Evolutionary conservation across 2,329 filamentous ascomycete genomes (phyloP).

Genomic region (Fonsecaea pugnacius): DNA sequence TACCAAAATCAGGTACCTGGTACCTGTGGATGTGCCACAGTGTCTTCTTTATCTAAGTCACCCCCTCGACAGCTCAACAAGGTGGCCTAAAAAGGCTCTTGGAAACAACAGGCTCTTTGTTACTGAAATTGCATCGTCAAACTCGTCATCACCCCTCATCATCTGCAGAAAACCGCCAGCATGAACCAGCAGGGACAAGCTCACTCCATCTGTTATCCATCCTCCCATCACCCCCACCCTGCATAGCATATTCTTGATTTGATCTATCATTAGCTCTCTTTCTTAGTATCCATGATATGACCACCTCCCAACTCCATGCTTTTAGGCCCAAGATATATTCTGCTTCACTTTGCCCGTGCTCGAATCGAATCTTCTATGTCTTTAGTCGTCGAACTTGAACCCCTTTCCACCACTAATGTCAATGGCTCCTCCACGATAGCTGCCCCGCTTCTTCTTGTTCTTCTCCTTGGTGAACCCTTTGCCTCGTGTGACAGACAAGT

Average conservation of each 20-base stretch:
- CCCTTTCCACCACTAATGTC: constrained; percentile 81
- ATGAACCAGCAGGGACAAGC: neutral
- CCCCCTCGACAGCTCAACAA: neutral
- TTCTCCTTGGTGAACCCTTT: constrained; percentile 99
- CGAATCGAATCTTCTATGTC: neutral
- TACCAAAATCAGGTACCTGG: neutral
- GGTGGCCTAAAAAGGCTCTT: too few relatives aligned
- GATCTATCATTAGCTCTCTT: neutral
- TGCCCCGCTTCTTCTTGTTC: constrained; percentile 95
- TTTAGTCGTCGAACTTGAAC: constrained; percentile 91
- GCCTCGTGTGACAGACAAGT: constrained; percentile 86
- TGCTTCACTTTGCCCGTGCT: neutral
- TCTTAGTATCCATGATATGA: neutral
- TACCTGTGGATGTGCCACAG: neutral
- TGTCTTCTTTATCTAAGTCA: neutral
- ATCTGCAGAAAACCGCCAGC: neutral
- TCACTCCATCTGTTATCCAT: neutral
- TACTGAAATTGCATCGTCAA: too few relatives aligned
- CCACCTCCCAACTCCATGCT: constrained; percentile 41
- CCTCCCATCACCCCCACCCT: neutral
- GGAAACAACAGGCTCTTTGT: too few relatives aligned
- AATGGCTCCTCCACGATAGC: constrained; percentile 85
- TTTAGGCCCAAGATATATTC: neutral
- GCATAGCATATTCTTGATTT: neutral
- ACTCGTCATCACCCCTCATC: too few relatives aligned